These are phyloP conservation scores for Paecilomyces sp. DNA, from an alignment of 2,329 filamentous ascomycete genomes.

Conservation along the genomic window DNA sequence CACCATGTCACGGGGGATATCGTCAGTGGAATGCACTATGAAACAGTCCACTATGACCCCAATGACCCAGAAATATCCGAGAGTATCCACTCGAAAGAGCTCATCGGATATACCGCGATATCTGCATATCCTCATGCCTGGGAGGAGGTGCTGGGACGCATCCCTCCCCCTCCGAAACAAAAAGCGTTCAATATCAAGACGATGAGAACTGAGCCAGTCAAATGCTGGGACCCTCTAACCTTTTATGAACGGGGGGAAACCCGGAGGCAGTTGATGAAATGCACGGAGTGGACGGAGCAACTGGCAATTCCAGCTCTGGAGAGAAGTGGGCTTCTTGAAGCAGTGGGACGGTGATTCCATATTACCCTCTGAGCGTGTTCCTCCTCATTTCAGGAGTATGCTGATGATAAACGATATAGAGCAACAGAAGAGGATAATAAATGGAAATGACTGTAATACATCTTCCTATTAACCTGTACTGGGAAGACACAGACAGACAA, in stretches of 20 bases:
- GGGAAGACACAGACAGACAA: too few species aligned
- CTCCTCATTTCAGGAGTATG: too few species aligned
- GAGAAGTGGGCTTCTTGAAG: background rate
- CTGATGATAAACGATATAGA: too few species aligned
- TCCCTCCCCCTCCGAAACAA: conserved; percentile 6
- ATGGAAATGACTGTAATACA: too few species aligned
- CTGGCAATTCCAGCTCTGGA: conserved; percentile 7
- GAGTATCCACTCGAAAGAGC: background rate
- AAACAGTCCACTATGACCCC: background rate
- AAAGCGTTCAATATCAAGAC: conserved; percentile 8
- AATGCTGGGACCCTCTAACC: background rate
- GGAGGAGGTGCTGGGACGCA: background rate
- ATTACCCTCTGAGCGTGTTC: too few species aligned
- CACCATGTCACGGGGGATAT: background rate
- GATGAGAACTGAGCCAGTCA: conserved; percentile 9
- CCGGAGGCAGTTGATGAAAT: conserved; percentile 5
- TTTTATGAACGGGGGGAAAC: conserved; percentile 5
- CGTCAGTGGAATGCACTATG: conserved; percentile 1
- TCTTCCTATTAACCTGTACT: too few species aligned
- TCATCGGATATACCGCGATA: conserved; percentile 3
- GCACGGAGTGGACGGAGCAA: conserved; percentile 10
- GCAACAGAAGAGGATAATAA: too few species aligned
- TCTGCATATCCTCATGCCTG: conserved; percentile 2
- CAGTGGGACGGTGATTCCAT: too few species aligned
- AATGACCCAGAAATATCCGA: background rate